Base-by-base conservation (phyloP, 2,329 filamentous ascomycete genomes). In the Gnomoniopsis sp. region DNA sequence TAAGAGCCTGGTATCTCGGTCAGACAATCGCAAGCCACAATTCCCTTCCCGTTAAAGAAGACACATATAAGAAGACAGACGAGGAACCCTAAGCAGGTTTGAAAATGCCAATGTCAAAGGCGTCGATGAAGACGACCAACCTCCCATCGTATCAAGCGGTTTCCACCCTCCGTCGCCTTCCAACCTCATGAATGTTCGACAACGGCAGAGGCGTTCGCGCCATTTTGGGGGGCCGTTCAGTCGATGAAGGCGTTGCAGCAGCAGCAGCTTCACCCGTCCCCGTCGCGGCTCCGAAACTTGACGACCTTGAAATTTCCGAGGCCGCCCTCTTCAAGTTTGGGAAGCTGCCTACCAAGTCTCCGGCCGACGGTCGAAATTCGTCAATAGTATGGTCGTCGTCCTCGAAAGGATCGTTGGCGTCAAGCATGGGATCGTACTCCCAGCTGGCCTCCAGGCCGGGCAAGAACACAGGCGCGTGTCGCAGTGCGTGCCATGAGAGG, bases 401-500 rank as follows among this genome's bases (percentile, higher is more conserved):
- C 21, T 74, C 72, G 34, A 70, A 72, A 12, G 70, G 71, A 23
- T 72, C 70, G 49, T 68, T 67, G 1, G 66, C 70, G 65, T 86
- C 83, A 8, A 86, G 74, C 44, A 77, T 69, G 6, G 70, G 65
- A 58, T 86, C 82, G 57, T 78, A 76, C 0, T 70, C 74, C 83
- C 83, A 86, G 62, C 79, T 77, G 3, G 74, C 75, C 63, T 86
- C 83, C 0, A 86, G 73, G 2, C 81, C 81, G 14, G 79, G 74
- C 7, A 81, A 70, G 61, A 77, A 81, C 2, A 79, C 72, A 0
- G 78, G 77, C 3, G 79, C 75, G 36, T 75, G 71, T 55, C 74
- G 75, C 33, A 86, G 70, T 36, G 75, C 77, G 59, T 79, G 75
- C 83, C 83, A 86, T 2, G 81, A 82, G n/a, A 86, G 72, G 7